Evolutionary conservation across 352 stramenopile species (phyloP).

Genomic region (Lagenidium sp.): DNA sequence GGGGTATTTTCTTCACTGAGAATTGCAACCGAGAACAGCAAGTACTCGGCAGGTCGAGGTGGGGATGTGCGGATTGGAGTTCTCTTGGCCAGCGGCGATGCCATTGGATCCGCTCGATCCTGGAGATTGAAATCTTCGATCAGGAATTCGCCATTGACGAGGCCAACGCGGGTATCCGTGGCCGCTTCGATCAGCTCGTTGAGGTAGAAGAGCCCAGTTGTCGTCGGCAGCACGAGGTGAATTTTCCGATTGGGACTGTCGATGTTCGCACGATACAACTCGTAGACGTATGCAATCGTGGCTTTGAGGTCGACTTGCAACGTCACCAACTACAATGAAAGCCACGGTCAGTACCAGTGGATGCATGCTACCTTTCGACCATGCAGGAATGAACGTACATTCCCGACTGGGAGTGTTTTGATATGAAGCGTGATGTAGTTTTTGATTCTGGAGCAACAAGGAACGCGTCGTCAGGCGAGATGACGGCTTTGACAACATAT

Average conservation of each 20-base stretch:
- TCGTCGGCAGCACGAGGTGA: constrained; percentile 60
- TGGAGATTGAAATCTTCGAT: constrained; percentile 65
- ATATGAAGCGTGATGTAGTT: constrained; percentile 61
- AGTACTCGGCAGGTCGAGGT: constrained; percentile 25
- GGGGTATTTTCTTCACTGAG: constrained; percentile 45
- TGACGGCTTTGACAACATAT: no score
- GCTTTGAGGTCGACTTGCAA: constrained; percentile 44
- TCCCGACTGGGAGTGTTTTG: constrained; percentile 67
- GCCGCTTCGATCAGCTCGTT: constrained; percentile 49
- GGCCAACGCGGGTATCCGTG: constrained; percentile 46
- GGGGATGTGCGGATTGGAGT: neutral
- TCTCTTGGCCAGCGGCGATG: constrained; percentile 3
- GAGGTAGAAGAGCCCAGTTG: constrained; percentile 55
- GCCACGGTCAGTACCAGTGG: neutral
- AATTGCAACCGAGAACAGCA: constrained; percentile 62
- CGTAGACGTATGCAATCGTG: constrained; percentile 60
- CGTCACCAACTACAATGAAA: constrained; percentile 33
- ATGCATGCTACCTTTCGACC: no score
- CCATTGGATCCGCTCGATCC: constrained; percentile 2
- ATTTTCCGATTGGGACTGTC: constrained; percentile 49
- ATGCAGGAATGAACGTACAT: constrained; percentile 22
- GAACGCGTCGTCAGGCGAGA: no score
- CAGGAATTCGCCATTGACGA: constrained; percentile 55
- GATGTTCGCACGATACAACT: constrained; percentile 57
- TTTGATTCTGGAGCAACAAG: constrained; percentile 17